Evolutionary conservation across 2,329 filamentous ascomycete genomes (phyloP).

Genomic region (Dactylellina parvicollis): DNA sequence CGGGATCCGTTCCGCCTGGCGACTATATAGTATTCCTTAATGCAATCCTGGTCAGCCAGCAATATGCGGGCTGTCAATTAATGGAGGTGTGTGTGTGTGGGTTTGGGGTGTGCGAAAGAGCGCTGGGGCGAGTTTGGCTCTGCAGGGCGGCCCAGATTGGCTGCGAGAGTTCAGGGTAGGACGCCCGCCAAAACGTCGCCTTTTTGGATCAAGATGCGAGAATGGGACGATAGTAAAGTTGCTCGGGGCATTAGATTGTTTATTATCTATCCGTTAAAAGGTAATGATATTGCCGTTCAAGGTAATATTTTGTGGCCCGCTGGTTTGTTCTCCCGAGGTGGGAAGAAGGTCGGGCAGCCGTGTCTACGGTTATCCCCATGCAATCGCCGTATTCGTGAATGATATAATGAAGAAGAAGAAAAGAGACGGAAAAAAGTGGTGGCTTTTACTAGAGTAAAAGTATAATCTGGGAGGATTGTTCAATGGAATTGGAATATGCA

Average conservation of each 20-base stretch:
- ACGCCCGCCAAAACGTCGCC: slow-evolving; percentile 43
- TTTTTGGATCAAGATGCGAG: slow-evolving; percentile 49
- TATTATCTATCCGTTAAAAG: slow-evolving; percentile 39
- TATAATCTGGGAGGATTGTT: slow-evolving; percentile 1
- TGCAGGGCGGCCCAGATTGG: slow-evolving; percentile 46
- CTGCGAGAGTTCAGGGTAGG: slow-evolving; percentile 35
- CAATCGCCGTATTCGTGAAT: slow-evolving; percentile 28
- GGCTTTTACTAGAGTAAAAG: slow-evolving; percentile 22
- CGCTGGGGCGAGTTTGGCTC: slow-evolving; percentile 50
- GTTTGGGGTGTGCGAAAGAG: slow-evolving; percentile 27
- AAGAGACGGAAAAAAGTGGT: slow-evolving; percentile 6
- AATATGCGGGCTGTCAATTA: slow-evolving; percentile 51
- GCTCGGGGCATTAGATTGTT: slow-evolving; percentile 13
- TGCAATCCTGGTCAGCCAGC: slow-evolving; percentile 44
- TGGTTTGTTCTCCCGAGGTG: slow-evolving; percentile 35
- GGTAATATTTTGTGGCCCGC: slow-evolving; percentile 34
- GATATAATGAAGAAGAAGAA: slow-evolving; percentile 5
- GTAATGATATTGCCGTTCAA: slow-evolving; percentile 16
- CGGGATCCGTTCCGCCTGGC: slow-evolving; percentile 47
- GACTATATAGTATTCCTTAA: slow-evolving; percentile 51
- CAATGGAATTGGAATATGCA: slow-evolving; percentile 31
- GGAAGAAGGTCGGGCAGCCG: slow-evolving; percentile 10
- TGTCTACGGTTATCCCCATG: slow-evolving; percentile 4
- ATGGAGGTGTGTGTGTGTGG: slow-evolving; percentile 36
- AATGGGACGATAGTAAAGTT: slow-evolving; percentile 28